Percentiles rank a stretch among this genome's conserved stretches.
Conservation (phyloP, 805 yeast species). For the Jamesozyma gamospora region DNA sequence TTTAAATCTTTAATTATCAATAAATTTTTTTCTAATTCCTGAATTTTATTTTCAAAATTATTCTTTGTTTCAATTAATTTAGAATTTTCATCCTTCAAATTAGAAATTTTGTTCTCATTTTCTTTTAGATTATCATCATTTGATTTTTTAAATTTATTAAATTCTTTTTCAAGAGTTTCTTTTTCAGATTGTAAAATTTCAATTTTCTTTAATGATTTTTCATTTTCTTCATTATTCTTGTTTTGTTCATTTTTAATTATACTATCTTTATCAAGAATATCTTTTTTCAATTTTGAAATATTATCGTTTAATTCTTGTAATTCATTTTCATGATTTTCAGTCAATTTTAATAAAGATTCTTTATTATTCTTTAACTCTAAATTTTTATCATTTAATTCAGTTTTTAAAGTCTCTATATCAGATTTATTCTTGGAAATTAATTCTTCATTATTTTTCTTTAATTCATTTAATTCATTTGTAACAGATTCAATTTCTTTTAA, state of each 20-base stretch:
- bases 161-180: not conserved
- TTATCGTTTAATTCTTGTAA: not conserved
- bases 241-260: not conserved
- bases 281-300: not conserved
- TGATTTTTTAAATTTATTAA: not conserved
- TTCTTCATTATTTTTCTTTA: not conserved
- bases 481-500: conserved; percentile 12
- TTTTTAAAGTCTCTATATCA: not conserved
- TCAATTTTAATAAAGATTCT: not conserved
- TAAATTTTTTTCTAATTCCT: not conserved
- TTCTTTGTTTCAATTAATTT: not conserved
- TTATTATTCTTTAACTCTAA: not conserved
- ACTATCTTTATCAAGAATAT: not conserved
- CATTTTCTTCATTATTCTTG: not conserved
- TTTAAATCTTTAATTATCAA: not conserved
- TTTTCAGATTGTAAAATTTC: not conserved
- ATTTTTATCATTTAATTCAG: not conserved
- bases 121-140: too few relatives aligned
- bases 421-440: not conserved
- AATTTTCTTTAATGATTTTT: not conserved
- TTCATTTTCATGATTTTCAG: not conserved
- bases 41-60: not conserved
- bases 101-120: too few relatives aligned
- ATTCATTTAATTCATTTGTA: not conserved
- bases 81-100: not conserved